Base-by-base conservation (phyloP, 139 green algal species). In the Gonium pectorale region DNA sequence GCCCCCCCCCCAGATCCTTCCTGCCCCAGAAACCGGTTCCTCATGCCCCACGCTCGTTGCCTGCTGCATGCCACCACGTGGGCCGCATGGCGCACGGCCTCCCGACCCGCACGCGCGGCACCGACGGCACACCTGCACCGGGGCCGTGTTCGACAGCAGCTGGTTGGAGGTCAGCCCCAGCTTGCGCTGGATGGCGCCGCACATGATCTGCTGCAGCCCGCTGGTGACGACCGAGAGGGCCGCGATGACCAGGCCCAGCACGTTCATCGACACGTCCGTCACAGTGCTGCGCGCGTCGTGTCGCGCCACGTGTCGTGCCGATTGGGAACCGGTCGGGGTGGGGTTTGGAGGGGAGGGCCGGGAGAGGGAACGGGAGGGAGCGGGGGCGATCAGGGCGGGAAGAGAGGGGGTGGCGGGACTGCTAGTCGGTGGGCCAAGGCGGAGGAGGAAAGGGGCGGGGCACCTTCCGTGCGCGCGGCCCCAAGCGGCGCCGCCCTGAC, bases 131-230 rank as follows among this genome's bases (percentile, higher is more conserved):
- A 93, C 93, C 93, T 97, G 95, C 51, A 94, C 87, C 0, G 96
- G 95, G 6, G 96, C 95, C 5, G 95, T 97, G 89, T 96, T 96
- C 37, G 90, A 88, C 51, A 98, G 92, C 79, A 98, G 90, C 91
- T 98, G 94, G 71, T 94, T 93, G 29, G 89, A 93, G 13, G 91
- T 90, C 26, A 98, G 90, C 68, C 90, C 88, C 81, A 97, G 89
- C 80, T 94, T 94, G 79, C 94, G 92, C 90, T 98, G 96, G 68
- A 98, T 91, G 21, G 84, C 91, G 46, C 96, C 93, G 78, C 97
- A 98, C 41, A 98, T 87, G 79, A 99, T 98, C 86, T 99, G 96
- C 89, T 99, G 96, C 92, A 98, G 92, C 70, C 95, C 91, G 62
- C 88, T 96, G 29, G 91, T 94, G 1, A 98, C 90, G 0, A 99